These are phyloP conservation scores for Pistacia atlantica DNA, from an alignment of 345 rosid genomes.

Conservation along the genomic window DNA sequence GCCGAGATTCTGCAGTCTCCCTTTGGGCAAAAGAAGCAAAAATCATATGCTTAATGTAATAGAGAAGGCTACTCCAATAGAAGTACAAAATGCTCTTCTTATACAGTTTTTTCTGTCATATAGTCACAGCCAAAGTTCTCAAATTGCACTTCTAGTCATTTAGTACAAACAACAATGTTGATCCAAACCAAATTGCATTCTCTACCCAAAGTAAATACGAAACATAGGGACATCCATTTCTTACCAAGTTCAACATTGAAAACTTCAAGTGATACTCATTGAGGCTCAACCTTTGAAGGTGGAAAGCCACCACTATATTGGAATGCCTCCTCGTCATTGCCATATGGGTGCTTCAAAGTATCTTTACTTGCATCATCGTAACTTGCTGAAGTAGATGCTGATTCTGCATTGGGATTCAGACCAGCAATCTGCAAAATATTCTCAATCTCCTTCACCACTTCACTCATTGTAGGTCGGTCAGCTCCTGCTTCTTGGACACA, in stretches of 20 bases:
- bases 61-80: no score
- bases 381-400: neutral
- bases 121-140: neutral
- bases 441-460: neutral
- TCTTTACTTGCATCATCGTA: neutral
- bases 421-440: neutral
- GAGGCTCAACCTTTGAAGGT: slow-evolving; percentile 44
- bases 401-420: neutral
- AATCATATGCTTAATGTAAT: neutral
- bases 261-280: slow-evolving; percentile 18
- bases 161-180: neutral
- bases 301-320: slow-evolving; percentile 21
- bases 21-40: neutral
- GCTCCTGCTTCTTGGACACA: neutral
- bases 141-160: neutral
- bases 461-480: neutral
- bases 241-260: neutral
- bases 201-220: neutral
- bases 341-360: neutral
- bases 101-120: neutral
- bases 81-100: neutral
- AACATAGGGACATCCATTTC: neutral
- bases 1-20: neutral
- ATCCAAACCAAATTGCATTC: neutral
- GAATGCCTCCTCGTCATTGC: neutral